Evolutionary conservation across 495 filamentous ascomycete genomes (phyloP), one percentile per base, ranked within the genome.

Genomic region (Talaromyces borbonicus): DNA sequence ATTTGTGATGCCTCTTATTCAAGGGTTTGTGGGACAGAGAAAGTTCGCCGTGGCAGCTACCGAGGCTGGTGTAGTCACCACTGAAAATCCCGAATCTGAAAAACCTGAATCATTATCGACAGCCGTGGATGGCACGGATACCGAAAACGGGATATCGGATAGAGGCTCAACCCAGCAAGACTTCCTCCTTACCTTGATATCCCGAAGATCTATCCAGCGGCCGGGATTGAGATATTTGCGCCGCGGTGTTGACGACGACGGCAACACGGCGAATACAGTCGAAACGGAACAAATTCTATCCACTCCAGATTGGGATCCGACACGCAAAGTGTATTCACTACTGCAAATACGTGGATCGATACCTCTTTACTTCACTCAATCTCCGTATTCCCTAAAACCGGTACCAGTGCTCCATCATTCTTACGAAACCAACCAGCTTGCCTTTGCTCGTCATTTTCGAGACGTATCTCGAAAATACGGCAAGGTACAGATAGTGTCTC

Each of bases 261-360:
- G 90, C 0, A 76, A 88, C 48, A 79, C 81, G 3, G 90, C 90
- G n/a, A 97, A 97, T 54, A 77, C 67, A 4, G 90, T 96, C 23
- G 90, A 97, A 65, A 90, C 89, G 2, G 92, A 96, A 58, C 90
- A 97, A 56, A 83, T 97, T 26, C 73, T 97, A 6, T 87, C 85
- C 0, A 72, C 71, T 8, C 59, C 72, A 2, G 68, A 71, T 11
- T 88, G 81, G 80, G 66, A 77, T 23, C 53, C 71, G 0, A 70
- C 73, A 5, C 72, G 67, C 15, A 84, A 80, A 51, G 66, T 84
- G 6, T 85, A 84, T 62, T 92, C 88, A 0, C 93, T 92, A 50
- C 65, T 89, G 9, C 90, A 97, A 58, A 69, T 86, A 15, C 74
- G 90, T 32, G 90, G 87, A 1, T 94, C 87, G 9, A 88, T 96